phyloP scores from a whole-genome alignment of 345 rosid species.

The Anastatica hierochuntica region DNA sequence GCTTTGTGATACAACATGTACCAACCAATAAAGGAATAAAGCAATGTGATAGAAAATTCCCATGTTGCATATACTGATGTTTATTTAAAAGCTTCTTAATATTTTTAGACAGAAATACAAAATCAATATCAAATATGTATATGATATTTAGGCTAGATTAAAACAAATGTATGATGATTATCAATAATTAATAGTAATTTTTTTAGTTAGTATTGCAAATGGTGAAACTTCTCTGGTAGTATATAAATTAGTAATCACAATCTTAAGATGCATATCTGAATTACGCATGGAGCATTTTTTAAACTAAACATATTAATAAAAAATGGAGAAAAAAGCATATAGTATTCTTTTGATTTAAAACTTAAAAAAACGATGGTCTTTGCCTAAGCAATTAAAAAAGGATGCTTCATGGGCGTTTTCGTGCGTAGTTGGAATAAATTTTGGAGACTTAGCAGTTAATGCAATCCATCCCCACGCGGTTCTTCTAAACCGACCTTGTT shows the following conservation, averaged over 20 bases:
- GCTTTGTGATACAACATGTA: slow-evolving; percentile 1
- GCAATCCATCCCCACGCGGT: slow-evolving; percentile 15
- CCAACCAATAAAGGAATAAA: slow-evolving; percentile 3
- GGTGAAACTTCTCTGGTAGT: too few relatives aligned
- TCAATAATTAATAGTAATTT: too few relatives aligned
- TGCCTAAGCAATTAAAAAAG: background rate
- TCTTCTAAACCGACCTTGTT: slow-evolving; percentile 14
- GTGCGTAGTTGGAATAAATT: background rate
- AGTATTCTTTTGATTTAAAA: too few relatives aligned
- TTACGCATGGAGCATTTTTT: too few relatives aligned
- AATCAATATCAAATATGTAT: background rate
- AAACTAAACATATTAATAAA: too few relatives aligned
- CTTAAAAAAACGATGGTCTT: too few relatives aligned
- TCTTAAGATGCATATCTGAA: too few relatives aligned
- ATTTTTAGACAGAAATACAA: background rate
- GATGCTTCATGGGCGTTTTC: slow-evolving; percentile 1
- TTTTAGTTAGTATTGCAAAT: too few relatives aligned
- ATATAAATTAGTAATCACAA: too few relatives aligned
- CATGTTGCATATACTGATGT: background rate
- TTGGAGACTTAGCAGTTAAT: background rate
- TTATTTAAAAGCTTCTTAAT: background rate
- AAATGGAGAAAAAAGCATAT: too few relatives aligned
- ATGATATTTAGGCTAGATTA: too few relatives aligned
- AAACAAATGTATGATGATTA: too few relatives aligned
- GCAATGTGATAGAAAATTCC: background rate